Evolutionary conservation across 768 basidiomycete genomes (phyloP), one percentile per base, ranked within the genome.

Genomic region (Tylopilus felleus): DNA sequence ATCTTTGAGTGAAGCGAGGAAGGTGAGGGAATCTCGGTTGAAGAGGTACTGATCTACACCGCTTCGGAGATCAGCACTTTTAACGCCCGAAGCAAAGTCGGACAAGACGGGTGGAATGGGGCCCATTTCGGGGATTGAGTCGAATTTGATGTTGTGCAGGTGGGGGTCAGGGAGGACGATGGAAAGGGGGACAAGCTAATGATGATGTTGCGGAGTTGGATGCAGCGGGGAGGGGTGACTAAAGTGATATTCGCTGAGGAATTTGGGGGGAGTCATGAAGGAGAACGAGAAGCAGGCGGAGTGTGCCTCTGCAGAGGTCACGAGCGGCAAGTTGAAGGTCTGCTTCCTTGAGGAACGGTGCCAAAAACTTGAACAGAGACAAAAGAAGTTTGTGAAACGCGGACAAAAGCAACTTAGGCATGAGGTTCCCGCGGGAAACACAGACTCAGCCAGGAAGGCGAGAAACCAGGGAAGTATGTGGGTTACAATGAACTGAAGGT

Each of bases 211-310:
- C 94, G 88, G 49, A 98, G 81, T 72, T 99, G 97, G 54, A 96
- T 86, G 80, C 95, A 98, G 58, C 88, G 84, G 25, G 87, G 78
- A 43, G 97, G 97, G 57, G 99, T 91, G 84, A 40, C 92, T 88
- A 75, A 96, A 95, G 73, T 98, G 96, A 69, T 95, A 93, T 74
- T 95, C 93, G 70, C 88, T 92, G 57, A 98, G 79, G 78, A 98
- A 98, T 57, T 98, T 96, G n/a, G 47, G 97, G 97, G 79, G 98
- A 98, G 73, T 98, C 97, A 71, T 99, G 95, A 19, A 99, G 83
- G 48, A 99, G 86, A 53, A 98, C 93, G 44, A 99, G 81, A 45
- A 99, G 83, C 28, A 99, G 80, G 33, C 95, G 85, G 43, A 97
- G 77, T 21, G 93, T 82, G 21, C 93, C 97, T 40, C 91, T 85